phyloP scores from a whole-genome alignment of 495 filamentous ascomycete genomes.

The Rostrohypoxylon terebratum region DNA sequence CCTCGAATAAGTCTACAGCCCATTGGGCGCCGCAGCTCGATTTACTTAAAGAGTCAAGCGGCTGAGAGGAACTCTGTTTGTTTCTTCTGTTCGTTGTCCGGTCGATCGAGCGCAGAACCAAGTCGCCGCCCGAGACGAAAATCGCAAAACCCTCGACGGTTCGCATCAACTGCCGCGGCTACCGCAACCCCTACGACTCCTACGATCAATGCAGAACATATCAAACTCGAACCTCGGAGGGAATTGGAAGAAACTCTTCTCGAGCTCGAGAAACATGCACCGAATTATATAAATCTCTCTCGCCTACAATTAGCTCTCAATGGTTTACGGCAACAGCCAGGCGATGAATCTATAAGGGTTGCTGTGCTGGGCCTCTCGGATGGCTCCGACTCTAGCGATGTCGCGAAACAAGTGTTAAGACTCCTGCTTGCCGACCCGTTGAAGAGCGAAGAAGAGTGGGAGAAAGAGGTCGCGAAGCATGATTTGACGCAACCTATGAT shows the following conservation, averaged over 20 bases:
- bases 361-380: constrained; percentile 64
- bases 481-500: constrained; percentile 58
- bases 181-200: constrained; percentile 1
- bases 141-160: constrained; percentile 33
- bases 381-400: constrained; percentile 50
- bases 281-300: constrained; percentile 76
- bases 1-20: constrained; percentile 51
- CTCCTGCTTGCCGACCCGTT: constrained; percentile 84
- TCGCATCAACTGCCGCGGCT: constrained; percentile 23
- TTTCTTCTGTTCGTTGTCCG: constrained; percentile 57
- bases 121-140: constrained; percentile 34
- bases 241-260: constrained; percentile 72
- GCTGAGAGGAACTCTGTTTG: constrained; percentile 49
- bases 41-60: constrained; percentile 4
- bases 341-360: constrained; percentile 75
- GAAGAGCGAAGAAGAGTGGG: constrained; percentile 72
- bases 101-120: constrained; percentile 23
- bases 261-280: constrained; percentile 69
- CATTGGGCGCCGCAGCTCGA: constrained; percentile 28
- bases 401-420: constrained; percentile 70
- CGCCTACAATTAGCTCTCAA: constrained; percentile 83
- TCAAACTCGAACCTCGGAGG: constrained; percentile 48
- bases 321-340: constrained; percentile 74
- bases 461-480: constrained; percentile 69
- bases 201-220: constrained; percentile 11